phyloP scores from a whole-genome alignment of 345 rosid species.

The Hibiscus tridactylites region DNA sequence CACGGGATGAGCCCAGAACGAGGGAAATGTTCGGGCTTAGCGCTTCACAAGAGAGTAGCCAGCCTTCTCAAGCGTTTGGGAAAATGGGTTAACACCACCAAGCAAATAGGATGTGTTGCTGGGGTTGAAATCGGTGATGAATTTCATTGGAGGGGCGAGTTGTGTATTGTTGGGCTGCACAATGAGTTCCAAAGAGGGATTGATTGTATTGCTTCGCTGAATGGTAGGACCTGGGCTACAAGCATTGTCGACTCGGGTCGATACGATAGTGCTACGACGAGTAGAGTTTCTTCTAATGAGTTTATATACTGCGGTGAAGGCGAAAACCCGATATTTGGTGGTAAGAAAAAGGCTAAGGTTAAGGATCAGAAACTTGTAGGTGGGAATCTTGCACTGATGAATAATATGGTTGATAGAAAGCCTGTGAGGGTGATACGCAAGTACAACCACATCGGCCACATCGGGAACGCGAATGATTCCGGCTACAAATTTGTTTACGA shows the following conservation, averaged over 20 bases:
- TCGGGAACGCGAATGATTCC: not conserved
- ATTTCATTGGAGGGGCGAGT: constrained; percentile 65
- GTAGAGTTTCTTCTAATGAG: constrained; percentile 14
- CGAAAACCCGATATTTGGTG: constrained; percentile 38
- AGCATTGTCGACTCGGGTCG: constrained; percentile 77
- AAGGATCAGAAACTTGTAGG: constrained; percentile 54
- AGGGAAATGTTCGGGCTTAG: not conserved
- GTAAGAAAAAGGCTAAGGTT: constrained; percentile 40
- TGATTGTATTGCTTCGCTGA: constrained; percentile 31
- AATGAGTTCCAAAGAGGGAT: constrained; percentile 53
- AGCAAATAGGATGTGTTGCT: constrained; percentile 52
- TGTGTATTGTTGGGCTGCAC: constrained; percentile 64
- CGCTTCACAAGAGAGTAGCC: constrained; percentile 45
- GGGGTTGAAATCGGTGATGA: constrained; percentile 73
- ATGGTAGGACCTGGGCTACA: constrained; percentile 31
- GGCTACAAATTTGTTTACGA: constrained; percentile 45
- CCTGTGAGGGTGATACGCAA: constrained; percentile 68
- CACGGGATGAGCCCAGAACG: no score
- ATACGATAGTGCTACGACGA: constrained; percentile 28
- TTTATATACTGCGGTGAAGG: constrained; percentile 61
- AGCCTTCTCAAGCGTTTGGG: constrained; percentile 37
- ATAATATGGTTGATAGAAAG: constrained; percentile 28
- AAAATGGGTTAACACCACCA: constrained; percentile 32
- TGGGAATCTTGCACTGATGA: constrained; percentile 65
- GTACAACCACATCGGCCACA: constrained; percentile 20